Base-by-base conservation (phyloP, 2,329 filamentous ascomycete genomes). In the Anisogramma anomala region DNA sequence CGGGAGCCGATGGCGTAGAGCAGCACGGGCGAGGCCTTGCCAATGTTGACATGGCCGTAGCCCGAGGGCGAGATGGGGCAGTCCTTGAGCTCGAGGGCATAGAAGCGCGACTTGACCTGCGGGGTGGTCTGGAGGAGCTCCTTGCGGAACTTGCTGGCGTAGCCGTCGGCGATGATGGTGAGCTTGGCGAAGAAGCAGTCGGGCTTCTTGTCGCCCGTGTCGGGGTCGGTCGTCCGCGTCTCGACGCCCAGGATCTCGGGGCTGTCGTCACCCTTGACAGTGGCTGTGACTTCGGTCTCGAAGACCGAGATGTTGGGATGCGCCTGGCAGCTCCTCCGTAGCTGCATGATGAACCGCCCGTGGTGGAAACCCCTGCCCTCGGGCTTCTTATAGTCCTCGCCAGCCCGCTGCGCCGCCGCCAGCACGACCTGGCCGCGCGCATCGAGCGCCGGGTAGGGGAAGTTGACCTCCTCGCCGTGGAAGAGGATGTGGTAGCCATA, bases 1-100 rank as follows among this genome's bases (percentile, higher is more conserved):
- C 83, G 88, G 4, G 85, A 83, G 56, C 91, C 89, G 58, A 98
- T 98, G 65, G 96, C 91, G 68, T 98, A 98, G 44, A 98, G 74
- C 18, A 98, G 77, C 25, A 94, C 77, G 0, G 91, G 89, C 47
- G 60, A 69, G 33, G 76, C 73, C 49, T 84, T 74, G 53, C 81
- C 81, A 48, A 98, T 82, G 41, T 95, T 70, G 49, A 98, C 89
- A 61, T 94, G 87, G 15, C 89, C 91, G 58, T 85, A 84, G 48
- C 78, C 68, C 2, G 79, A 75, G 39, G 74, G 69, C 2, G 87
- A 85, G 8, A 96, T 74, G 18, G 79, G 71, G 42, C 84, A 85
- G 59, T 96, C 88, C 55, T 91, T 84, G 48, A 98, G 73, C 60
- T 98, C 89, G 25, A 98, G 74, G 9, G 82, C 91, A 67, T 84